phyloP scores from a whole-genome alignment of 192 early-diverging fungal species.

The Dissophora globulifera region DNA sequence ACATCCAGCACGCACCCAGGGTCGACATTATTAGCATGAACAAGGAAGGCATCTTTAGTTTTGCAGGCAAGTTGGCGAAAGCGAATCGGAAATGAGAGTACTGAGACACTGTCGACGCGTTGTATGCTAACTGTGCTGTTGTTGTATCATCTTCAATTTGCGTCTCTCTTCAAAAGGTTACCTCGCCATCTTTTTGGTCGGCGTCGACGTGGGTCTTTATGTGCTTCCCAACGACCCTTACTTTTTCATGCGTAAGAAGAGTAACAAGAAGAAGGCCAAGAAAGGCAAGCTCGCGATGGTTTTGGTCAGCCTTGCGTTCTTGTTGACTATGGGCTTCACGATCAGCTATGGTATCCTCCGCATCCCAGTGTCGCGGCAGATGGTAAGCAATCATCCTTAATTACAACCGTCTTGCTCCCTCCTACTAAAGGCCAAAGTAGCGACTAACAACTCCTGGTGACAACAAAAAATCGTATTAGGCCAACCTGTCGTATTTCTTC shows the following conservation, averaged over 20 bases:
- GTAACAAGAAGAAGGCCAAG: constrained; percentile 56
- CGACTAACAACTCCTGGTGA: no score
- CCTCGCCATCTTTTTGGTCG: constrained; percentile 81
- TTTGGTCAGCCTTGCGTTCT: constrained; percentile 53
- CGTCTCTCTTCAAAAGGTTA: constrained; percentile 76
- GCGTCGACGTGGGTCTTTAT: constrained; percentile 78
- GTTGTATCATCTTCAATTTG: no score
- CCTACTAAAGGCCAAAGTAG: no score
- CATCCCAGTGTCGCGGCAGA: constrained; percentile 75
- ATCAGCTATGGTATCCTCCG: constrained; percentile 62
- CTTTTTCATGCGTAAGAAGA: constrained; percentile 49
- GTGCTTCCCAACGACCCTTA: constrained; percentile 59
- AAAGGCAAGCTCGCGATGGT: constrained; percentile 57
- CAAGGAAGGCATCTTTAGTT: constrained; percentile 90
- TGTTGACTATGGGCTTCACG: constrained; percentile 59
- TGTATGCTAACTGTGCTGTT: no score
- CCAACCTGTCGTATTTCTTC: constrained; percentile 81
- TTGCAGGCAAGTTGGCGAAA: constrained; percentile 70
- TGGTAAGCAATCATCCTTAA: constrained; percentile 68
- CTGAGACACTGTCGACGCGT: no score
- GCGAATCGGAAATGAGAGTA: no score
- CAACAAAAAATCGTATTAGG: no score
- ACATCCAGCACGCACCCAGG: constrained; percentile 81
- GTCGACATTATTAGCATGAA: constrained; percentile 81
- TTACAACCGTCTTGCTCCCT: no score